Evolutionary conservation across 805 yeast genomes (phyloP).

Genomic region (Candida sithepensis): DNA sequence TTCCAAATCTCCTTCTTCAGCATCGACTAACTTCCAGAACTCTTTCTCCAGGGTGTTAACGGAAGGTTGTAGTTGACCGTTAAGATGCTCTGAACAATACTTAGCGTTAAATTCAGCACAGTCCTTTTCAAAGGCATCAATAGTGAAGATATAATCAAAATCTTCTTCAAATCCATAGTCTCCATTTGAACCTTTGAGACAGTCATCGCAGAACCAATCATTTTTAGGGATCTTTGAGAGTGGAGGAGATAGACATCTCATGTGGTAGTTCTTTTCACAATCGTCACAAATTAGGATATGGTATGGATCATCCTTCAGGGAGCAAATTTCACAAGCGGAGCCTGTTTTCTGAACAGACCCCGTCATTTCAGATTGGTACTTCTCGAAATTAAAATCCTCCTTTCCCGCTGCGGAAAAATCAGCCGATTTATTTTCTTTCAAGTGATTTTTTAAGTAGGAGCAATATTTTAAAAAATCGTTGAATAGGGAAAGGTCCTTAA

Average conservation of each 20-base stretch:
- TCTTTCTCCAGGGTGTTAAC: constrained; percentile 51
- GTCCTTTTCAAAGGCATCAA: constrained; percentile 52
- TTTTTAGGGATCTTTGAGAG: constrained; percentile 49
- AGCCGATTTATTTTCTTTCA: not conserved
- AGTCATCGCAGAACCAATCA: constrained; percentile 78
- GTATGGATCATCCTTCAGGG: constrained; percentile 39
- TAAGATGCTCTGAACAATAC: constrained; percentile 35
- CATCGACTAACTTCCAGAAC: constrained; percentile 55
- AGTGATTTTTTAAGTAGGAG: constrained; percentile 13
- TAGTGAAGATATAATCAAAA: constrained; percentile 42
- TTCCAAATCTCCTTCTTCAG: constrained; percentile 37
- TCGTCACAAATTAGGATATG: constrained; percentile 64
- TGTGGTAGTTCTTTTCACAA: constrained; percentile 69
- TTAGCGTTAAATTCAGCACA: constrained; percentile 47
- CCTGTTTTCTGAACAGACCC: constrained; percentile 22
- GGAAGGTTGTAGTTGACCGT: constrained; percentile 30
- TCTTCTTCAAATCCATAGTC: constrained; percentile 83
- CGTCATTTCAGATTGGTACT: constrained; percentile 33
- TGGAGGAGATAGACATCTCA: constrained; percentile 60
- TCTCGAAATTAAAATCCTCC: constrained; percentile 3
- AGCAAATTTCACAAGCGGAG: constrained; percentile 40
- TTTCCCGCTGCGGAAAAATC: constrained; percentile 19
- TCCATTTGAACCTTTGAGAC: constrained; percentile 77
- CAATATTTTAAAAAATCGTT: constrained; percentile 17
- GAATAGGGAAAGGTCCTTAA: constrained; percentile 12